Evolutionary conservation across 2,329 filamentous ascomycete species (phyloP).

Genomic region (Periconia sp.): DNA sequence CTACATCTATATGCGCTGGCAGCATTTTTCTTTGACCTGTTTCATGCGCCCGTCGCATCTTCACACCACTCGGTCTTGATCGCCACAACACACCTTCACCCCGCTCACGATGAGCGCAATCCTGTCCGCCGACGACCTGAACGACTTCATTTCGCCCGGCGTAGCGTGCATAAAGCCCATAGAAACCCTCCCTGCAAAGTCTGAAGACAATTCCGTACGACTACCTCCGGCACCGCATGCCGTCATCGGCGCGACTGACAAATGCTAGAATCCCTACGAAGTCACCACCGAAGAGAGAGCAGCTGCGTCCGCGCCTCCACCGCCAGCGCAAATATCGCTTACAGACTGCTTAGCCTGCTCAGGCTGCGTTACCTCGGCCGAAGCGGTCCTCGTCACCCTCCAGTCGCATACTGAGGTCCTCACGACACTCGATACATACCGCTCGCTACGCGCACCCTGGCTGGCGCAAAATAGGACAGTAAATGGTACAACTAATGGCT

Average conservation of each 20-base stretch:
- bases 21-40: background rate
- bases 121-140: constrained; percentile 93
- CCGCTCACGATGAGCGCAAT: constrained; percentile 83
- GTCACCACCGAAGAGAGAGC: constrained; percentile 91
- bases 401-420: constrained; percentile 95
- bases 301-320: constrained; percentile 59
- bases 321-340: constrained; percentile 89
- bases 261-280: constrained; percentile 69
- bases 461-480: constrained; percentile 33
- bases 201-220: constrained; percentile 54
- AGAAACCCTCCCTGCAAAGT: constrained; percentile 77
- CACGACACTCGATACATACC: constrained; percentile 72
- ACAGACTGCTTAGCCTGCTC: constrained; percentile 98
- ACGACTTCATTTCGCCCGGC: constrained; percentile 98
- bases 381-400: constrained; percentile 93
- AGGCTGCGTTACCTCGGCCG: constrained; percentile 95
- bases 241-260: constrained; percentile 32
- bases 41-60: constrained; percentile 13
- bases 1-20: background rate
- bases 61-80: constrained; percentile 6
- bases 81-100: constrained; percentile 19
- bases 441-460: constrained; percentile 49
- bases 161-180: constrained; percentile 98
- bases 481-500: constrained; percentile 13
- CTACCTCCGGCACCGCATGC: background rate